phyloP scores from a whole-genome alignment of 148 eudicot genomes.

The Chenopodium formosanum region DNA sequence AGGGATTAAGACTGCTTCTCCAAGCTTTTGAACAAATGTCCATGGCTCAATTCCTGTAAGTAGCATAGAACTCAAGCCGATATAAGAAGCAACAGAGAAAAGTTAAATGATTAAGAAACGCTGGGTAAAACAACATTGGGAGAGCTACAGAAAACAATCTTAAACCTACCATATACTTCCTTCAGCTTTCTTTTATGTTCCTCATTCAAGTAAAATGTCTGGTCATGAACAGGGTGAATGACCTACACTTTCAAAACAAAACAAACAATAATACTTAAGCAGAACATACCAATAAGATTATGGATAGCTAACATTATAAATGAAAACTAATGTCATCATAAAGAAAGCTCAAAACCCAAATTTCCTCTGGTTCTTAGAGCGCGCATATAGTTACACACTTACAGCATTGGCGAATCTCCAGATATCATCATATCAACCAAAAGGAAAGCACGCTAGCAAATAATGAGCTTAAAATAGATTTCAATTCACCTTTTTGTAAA shows the following conservation, averaged over 20 bases:
- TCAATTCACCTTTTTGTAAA: not conserved
- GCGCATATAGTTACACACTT: not conserved
- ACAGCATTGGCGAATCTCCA: not conserved
- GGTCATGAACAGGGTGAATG: constrained; percentile 63
- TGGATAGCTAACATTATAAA: not conserved
- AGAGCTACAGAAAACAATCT: not conserved
- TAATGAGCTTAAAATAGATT: not conserved
- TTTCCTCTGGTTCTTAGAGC: not conserved
- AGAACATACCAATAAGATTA: not conserved
- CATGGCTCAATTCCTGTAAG: constrained; percentile 59
- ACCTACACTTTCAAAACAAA: constrained; percentile 34
- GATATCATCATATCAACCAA: not conserved
- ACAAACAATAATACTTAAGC: not conserved
- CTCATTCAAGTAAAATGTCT: constrained; percentile 44
- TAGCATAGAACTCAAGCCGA: not conserved
- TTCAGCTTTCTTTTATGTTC: constrained; percentile 52
- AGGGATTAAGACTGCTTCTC: constrained; percentile 67
- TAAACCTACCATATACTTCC: constrained; percentile 50
- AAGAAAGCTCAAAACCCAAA: not conserved
- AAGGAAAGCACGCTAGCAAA: not conserved
- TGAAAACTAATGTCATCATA: not conserved
- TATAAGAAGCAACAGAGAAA: not conserved
- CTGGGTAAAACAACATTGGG: not conserved
- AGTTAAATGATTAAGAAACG: not conserved
- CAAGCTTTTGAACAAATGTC: constrained; percentile 64